Evolutionary conservation across 495 filamentous ascomycete species (phyloP).

Genomic region (Penicillium samsonianum): DNA sequence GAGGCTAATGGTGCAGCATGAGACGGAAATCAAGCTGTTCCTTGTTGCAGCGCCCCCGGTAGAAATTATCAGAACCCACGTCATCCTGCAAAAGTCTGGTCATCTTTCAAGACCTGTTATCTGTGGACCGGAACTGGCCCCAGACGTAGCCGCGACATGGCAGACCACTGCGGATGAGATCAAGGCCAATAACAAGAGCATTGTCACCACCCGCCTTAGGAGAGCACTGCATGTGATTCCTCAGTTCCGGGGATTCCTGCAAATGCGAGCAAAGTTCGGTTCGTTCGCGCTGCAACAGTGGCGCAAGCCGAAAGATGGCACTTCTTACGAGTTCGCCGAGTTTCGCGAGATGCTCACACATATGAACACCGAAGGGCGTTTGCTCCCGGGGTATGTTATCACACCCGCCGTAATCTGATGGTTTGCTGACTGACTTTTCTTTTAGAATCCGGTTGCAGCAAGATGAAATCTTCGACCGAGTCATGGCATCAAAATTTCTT

Average conservation of each 20-base stretch:
- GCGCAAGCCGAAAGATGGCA: not conserved
- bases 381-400: constrained; percentile 6
- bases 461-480: constrained; percentile 26
- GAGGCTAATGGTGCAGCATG: not conserved
- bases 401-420: not conserved
- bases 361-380: not conserved
- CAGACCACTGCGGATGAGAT: not conserved
- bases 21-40: constrained; percentile 8
- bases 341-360: constrained; percentile 5
- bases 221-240: constrained; percentile 4
- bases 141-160: not conserved
- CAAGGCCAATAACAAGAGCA: constrained; percentile 3
- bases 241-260: not conserved
- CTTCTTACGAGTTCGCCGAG: constrained; percentile 1
- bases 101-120: not conserved
- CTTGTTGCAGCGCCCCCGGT: not conserved
- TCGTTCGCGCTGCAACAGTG: not conserved
- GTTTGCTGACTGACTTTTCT: not conserved
- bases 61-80: not conserved
- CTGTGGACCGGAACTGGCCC: constrained; percentile 1
- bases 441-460: constrained; percentile 28
- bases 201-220: not conserved
- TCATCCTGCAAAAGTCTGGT: not conserved
- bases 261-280: constrained; percentile 14
- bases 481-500: constrained; percentile 46